Evolutionary conservation across 371 early-diverging fungal species (phyloP).

Genomic region (Dichotomocladium elegans): DNA sequence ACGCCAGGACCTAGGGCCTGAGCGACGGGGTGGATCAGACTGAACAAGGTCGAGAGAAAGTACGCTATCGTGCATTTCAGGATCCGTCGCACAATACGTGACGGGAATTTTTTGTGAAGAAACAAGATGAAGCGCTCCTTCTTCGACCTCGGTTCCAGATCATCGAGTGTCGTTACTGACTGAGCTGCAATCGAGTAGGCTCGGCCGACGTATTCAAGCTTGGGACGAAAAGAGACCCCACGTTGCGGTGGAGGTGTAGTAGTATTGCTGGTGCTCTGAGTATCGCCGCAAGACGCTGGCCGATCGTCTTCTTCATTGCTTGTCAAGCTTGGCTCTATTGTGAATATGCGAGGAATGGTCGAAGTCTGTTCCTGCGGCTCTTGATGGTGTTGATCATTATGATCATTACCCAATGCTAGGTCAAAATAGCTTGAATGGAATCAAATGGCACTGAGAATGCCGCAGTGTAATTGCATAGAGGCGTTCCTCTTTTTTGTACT

Average conservation of each 20-base stretch:
- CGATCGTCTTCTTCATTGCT: neutral
- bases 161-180: conserved; percentile 2
- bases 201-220: conserved; percentile 13
- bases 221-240: conserved; percentile 11
- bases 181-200: conserved; percentile 7
- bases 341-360: neutral
- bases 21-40: conserved; percentile 33
- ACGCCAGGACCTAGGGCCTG: conserved; percentile 34
- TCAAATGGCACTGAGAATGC: too few species aligned
- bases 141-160: conserved; percentile 3
- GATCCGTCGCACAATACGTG: conserved; percentile 50
- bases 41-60: conserved; percentile 37
- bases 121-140: conserved; percentile 12
- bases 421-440: conserved; percentile 7
- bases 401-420: neutral
- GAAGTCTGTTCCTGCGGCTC: neutral
- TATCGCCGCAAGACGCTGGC: too few species aligned
- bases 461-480: too few species aligned
- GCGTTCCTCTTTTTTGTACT: too few species aligned
- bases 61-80: conserved; percentile 52
- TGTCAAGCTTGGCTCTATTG: conserved; percentile 1
- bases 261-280: neutral
- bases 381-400: neutral
- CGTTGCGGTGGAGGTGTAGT: neutral
- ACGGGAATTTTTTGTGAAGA: conserved; percentile 37